Evolutionary conservation across 2,329 filamentous ascomycete species (phyloP), one percentile per base, ranked within the genome.

Genomic region (Arthrobotrys sinensis): DNA sequence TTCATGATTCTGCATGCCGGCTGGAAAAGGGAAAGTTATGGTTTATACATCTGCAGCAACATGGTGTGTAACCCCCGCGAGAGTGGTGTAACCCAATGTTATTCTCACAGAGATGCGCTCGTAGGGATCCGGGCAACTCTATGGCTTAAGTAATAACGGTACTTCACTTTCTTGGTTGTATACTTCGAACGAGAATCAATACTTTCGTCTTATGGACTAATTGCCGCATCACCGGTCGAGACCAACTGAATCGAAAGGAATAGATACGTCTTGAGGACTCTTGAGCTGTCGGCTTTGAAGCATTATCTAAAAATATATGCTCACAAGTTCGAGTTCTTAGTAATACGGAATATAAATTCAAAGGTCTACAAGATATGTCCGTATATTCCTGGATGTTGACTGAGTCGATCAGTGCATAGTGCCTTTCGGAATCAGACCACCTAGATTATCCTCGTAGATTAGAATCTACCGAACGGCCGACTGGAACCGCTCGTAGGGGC

Each of bases 351-450:
- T 34, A 52, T n/a, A 32, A 32, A 16, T 12, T 12, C 4, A 24
- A 53, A 34, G 24, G 3, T 53, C 1, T 34, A 14, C 14, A 14
- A 34, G 24, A 16, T 16, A 1, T 6, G 11, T 10, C 24, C 28
- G 14, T 14, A 16, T 34, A 53, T 34, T 34, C 32, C 32, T 57
- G n/a, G 52, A 38, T 21, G 52, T 16, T 6, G n/a, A 32, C 8
- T 5, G 52, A 38, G 52, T 38, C 28, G 52, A 57, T 57, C 32
- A 14, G 32, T 36, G 50, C 50, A 14, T 34, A 6, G 32, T 21
- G 10, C n/a, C n/a, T 11, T 57, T 36, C 52, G 52, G 52, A 14
- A 38, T 57, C n/a, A 57, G 52, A 57, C 52, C 52, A 38, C 52
- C 32, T 53, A 16, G 14, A 12, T 5, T 24, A 34, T 53, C 50